These are phyloP conservation scores for Geotrichum macrosporum DNA, from an alignment of 1,139 yeast species.

Conservation along the genomic window DNA sequence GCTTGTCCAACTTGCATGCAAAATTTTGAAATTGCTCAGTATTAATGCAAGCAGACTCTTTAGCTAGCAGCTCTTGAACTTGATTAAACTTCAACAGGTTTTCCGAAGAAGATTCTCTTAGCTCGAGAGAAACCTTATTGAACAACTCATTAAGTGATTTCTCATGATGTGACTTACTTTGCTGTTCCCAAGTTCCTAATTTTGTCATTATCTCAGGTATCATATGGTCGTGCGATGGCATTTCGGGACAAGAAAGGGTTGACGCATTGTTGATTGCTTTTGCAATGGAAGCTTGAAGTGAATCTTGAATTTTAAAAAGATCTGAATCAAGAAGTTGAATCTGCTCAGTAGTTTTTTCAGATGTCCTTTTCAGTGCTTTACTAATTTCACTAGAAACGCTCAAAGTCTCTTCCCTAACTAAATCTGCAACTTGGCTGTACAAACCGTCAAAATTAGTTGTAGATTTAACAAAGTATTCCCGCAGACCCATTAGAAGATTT, in stretches of 20 bases:
- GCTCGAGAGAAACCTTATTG: conserved; percentile 6
- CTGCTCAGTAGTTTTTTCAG: conserved; percentile 17
- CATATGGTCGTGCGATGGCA: conserved; percentile 14
- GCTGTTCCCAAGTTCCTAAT: conserved; percentile 6
- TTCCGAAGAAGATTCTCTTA: not conserved
- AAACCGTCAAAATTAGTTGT: conserved; percentile 7
- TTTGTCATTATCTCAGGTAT: conserved; percentile 11
- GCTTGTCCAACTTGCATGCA: not conserved
- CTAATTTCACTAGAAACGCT: conserved; percentile 14
- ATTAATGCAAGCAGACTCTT: not conserved
- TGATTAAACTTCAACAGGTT: not conserved
- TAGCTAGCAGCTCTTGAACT: not conserved
- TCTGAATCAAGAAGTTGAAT: conserved; percentile 13
- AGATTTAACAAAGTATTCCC: conserved; percentile 14
- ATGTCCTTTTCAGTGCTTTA: conserved; percentile 10
- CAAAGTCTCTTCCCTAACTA: conserved; percentile 13
- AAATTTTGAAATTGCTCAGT: not conserved
- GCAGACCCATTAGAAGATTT: conserved; percentile 7
- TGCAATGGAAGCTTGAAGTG: conserved; percentile 8
- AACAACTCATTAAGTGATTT: conserved; percentile 6
- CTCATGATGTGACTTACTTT: conserved; percentile 3
- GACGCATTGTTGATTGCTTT: conserved; percentile 9
- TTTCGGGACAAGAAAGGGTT: conserved; percentile 5
- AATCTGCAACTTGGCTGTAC: conserved; percentile 4
- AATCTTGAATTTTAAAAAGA: conserved; percentile 10